Conservation (phyloP, 306 rosid genomes). For the Benincasa hispida region DNA sequence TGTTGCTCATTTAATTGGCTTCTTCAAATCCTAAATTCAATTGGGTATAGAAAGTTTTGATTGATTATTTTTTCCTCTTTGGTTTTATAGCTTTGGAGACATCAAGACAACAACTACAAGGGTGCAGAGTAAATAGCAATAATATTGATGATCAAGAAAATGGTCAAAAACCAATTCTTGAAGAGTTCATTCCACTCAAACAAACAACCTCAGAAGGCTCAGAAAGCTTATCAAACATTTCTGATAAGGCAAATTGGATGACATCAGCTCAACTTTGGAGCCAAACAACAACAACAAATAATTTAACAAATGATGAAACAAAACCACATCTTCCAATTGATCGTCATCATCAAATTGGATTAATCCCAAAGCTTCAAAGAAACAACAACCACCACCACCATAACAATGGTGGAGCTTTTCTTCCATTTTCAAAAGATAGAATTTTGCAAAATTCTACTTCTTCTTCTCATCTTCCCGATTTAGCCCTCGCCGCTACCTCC, state of each 20-base stretch:
- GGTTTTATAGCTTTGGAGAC: constrained; percentile 60
- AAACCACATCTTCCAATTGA: constrained; percentile 14
- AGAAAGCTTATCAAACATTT: constrained; percentile 34
- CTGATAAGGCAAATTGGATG: constrained; percentile 97
- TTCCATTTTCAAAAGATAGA: constrained; percentile 74
- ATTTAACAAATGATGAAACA: constrained; percentile 22
- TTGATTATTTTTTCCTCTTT: neutral
- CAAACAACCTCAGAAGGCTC: constrained; percentile 43
- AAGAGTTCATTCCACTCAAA: constrained; percentile 88
- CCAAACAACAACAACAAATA: constrained; percentile 37
- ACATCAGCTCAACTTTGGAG: constrained; percentile 95
- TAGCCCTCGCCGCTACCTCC: constrained; percentile 49
- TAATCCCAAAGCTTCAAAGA: constrained; percentile 28
- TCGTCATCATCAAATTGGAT: neutral
- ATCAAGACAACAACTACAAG: constrained; percentile 72
- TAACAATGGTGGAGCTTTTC: constrained; percentile 60
- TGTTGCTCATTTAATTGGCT: no score
- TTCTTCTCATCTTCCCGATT: constrained; percentile 38
- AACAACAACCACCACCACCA: neutral
- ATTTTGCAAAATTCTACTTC: constrained; percentile 15
- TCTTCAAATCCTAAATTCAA: no score
- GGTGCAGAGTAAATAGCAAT: constrained; percentile 23
- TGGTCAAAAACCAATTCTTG: constrained; percentile 53
- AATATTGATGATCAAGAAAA: constrained; percentile 16
- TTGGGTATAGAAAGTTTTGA: neutral